phyloP scores from a whole-genome alignment of 257 asterid genomes.

The Nicotiana noctiflora region DNA sequence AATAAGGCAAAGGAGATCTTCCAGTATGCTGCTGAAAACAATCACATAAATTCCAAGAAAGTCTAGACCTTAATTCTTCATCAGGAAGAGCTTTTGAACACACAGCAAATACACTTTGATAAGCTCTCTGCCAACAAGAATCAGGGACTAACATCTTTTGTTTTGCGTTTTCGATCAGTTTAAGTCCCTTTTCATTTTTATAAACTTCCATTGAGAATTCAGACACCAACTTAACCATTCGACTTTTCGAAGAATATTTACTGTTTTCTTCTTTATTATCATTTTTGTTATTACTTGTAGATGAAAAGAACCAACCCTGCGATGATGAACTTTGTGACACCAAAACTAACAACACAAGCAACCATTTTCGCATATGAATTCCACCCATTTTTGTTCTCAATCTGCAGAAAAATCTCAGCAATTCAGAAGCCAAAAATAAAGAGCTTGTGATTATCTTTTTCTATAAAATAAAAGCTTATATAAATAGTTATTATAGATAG shows the following conservation, averaged over 20 bases:
- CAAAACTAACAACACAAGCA: constrained; percentile 20
- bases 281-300: constrained; percentile 6
- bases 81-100: constrained; percentile 59
- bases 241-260: background rate
- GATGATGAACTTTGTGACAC: constrained; percentile 30
- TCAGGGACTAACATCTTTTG: constrained; percentile 33
- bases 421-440: background rate
- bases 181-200: constrained; percentile 38
- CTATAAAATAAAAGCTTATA: background rate
- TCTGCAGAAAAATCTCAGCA: background rate
- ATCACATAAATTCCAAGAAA: constrained; percentile 80
- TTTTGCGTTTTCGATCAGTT: constrained; percentile 44
- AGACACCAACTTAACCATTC: constrained; percentile 17
- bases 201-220: constrained; percentile 60
- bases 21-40: constrained; percentile 76
- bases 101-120: constrained; percentile 41
- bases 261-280: constrained; percentile 6
- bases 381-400: constrained; percentile 6
- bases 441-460: background rate
- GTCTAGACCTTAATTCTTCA: constrained; percentile 58
- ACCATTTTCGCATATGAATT: background rate
- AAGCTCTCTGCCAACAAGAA: constrained; percentile 68
- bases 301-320: constrained; percentile 40
- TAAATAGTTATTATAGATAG: no score
- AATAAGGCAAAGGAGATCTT: constrained; percentile 48